Conservation (phyloP, 75 land plant genomes). For the Adiantum capillusveneris region DNA sequence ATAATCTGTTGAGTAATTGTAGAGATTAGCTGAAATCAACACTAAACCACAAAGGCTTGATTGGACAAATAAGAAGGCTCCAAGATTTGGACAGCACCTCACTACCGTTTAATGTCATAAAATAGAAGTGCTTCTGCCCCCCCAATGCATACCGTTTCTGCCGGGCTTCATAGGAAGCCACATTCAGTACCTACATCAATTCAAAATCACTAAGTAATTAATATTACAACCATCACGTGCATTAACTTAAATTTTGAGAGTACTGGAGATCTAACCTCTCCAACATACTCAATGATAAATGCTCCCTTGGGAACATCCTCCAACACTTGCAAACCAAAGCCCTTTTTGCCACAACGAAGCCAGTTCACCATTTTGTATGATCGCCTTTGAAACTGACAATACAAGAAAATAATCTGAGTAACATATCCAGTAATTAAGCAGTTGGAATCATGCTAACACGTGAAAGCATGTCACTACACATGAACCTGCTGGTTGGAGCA, state of each 20-base stretch:
- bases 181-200: conserved; percentile 59
- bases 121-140: conserved; percentile 91
- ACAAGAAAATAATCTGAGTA: too few relatives aligned
- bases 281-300: conserved; percentile 97
- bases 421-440: too few relatives aligned
- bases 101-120: conserved; percentile 86
- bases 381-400: conserved; percentile 87
- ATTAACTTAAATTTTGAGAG: too few relatives aligned
- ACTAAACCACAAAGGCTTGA: too few relatives aligned
- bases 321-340: conserved; percentile 56
- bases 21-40: too few relatives aligned
- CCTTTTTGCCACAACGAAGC: conserved; percentile 77
- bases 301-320: conserved; percentile 55
- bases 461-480: too few relatives aligned
- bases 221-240: too few relatives aligned
- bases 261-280: conserved; percentile 54
- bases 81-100: conserved; percentile 45
- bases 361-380: conserved; percentile 49
- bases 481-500: conserved; percentile 95
- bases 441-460: too few relatives aligned
- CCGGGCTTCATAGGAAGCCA: conserved; percentile 66
- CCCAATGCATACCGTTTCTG: conserved; percentile 72
- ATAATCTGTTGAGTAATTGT: conserved; percentile 49
- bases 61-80: too few relatives aligned
- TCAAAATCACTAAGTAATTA: too few relatives aligned